These are phyloP conservation scores for Angomonas desouzai DNA, from an alignment of 208 protist genomes.

Conservation along the genomic window DNA sequence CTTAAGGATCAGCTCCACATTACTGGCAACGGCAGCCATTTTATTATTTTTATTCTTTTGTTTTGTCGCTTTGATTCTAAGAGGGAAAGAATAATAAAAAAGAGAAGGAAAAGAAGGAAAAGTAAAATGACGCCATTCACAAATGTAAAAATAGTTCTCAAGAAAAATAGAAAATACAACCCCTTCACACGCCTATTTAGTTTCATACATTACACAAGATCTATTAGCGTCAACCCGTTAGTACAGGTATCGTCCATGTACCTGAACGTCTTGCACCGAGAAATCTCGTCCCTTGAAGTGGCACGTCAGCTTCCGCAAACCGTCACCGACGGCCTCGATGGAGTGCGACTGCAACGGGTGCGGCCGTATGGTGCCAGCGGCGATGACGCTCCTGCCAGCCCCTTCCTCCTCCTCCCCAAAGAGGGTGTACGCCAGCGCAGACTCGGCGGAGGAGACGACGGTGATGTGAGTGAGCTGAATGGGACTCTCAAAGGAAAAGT, in stretches of 20 bases:
- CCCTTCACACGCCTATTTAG: no score
- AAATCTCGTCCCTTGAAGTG: not conserved
- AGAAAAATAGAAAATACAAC: no score
- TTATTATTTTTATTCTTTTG: not conserved
- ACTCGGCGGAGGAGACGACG: not conserved
- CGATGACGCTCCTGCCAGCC: not conserved
- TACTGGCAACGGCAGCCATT: conserved; percentile 18
- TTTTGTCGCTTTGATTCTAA: not conserved
- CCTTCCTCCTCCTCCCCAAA: not conserved
- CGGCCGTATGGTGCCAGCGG: not conserved
- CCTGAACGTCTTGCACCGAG: not conserved
- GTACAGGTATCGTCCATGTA: conserved; percentile 3
- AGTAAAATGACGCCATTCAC: no score
- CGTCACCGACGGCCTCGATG: not conserved
- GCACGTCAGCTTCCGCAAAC: not conserved
- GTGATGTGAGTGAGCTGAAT: not conserved
- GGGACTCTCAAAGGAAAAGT: not conserved
- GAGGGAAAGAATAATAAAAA: not conserved
- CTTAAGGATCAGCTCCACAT: conserved; percentile 81
- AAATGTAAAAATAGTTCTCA: no score
- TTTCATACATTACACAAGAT: no score
- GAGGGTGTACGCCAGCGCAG: not conserved
- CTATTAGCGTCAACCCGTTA: no score
- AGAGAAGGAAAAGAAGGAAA: not conserved
- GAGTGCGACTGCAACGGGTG: not conserved